Evolutionary conservation across 1,284 basidiomycete species (phyloP), one percentile per base, ranked within the genome.

Genomic region (Anthracocystis walkeri): DNA sequence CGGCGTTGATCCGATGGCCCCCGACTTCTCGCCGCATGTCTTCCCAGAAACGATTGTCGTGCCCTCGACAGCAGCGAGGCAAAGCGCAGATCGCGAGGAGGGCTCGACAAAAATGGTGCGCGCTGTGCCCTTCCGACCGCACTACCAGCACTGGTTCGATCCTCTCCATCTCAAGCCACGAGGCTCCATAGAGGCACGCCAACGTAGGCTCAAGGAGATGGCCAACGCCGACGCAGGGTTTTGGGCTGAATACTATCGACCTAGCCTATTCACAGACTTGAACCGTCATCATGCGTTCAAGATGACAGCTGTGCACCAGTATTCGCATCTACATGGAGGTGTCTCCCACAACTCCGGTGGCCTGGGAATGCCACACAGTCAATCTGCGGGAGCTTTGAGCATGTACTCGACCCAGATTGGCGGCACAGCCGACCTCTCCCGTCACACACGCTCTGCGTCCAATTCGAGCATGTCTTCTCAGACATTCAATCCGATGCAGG

Each of bases 1-100:
- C 3, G 95, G 96, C 14, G 90, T 97, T 88, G 50, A 79, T 40
- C 74, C 65, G 42, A 56, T 65, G 55, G 58, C 77, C 27, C 55
- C 77, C 42, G 44, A 77, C 46, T 53, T 79, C 38, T 40, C 72
- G 6, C 66, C 71, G 4, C 60, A 61, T 16, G 63, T 73, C 31
- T 73, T 73, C 33, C 59, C 63, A 14, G 59, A 70, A 31, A 58
- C 45, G 40, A 61, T 71, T 10, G 21, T 50, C 8, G 51, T 70
- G 11, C 57, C 63, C 5, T 29, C 48, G 20, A 52, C 33, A 16
- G 55, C n/a, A 7, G n/a, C 8, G 23, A 21, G 21, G 44, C 25
- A 27, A 11, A 49, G 25, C 23, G 11, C 16, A 8, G 31, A 48
- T 23, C 35, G 54, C n/a, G 21, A 31, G n/a, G 38, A 20, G 12